Evolutionary conservation across 2,329 filamentous ascomycete genomes (phyloP).

Genomic region (Botrytis elliptica): DNA sequence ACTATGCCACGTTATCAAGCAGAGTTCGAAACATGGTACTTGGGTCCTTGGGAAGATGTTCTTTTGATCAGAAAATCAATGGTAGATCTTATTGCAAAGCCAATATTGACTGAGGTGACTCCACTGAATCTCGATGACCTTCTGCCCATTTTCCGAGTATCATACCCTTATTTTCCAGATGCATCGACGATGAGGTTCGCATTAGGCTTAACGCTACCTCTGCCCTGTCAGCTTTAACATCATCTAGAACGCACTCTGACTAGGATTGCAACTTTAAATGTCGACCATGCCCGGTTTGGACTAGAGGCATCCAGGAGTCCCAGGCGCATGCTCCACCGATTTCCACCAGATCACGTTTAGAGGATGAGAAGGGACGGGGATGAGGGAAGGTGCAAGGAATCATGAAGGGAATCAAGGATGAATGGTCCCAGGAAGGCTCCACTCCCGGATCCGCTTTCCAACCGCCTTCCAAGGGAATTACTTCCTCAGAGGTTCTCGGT

Average conservation of each 20-base stretch:
- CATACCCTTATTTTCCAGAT: background rate
- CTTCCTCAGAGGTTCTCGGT: too few species aligned
- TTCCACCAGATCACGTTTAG: background rate
- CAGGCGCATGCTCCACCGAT: background rate
- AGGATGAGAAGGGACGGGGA: background rate
- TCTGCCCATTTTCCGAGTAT: background rate
- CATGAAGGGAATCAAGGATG: too few species aligned
- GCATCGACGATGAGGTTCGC: conserved; percentile 1
- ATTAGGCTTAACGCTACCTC: background rate
- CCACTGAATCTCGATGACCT: conserved; percentile 7
- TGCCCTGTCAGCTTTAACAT: background rate
- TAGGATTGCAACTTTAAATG: background rate
- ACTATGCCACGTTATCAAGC: conserved; percentile 4
- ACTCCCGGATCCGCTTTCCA: background rate
- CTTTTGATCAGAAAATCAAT: background rate
- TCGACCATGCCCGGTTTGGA: background rate
- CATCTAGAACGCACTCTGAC: background rate
- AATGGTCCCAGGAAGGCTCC: background rate
- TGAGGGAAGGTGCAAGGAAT: too few species aligned
- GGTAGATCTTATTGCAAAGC: conserved; percentile 1
- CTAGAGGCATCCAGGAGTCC: background rate
- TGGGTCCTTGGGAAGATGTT: background rate
- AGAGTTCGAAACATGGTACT: conserved; percentile 1
- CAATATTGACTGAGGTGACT: background rate
- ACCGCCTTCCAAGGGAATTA: background rate